Percentiles rank a stretch among this genome's conserved stretches.
Conservation (phyloP, 1,139 yeast genomes). For the Hemisphaericaspora subhashii region DNA sequence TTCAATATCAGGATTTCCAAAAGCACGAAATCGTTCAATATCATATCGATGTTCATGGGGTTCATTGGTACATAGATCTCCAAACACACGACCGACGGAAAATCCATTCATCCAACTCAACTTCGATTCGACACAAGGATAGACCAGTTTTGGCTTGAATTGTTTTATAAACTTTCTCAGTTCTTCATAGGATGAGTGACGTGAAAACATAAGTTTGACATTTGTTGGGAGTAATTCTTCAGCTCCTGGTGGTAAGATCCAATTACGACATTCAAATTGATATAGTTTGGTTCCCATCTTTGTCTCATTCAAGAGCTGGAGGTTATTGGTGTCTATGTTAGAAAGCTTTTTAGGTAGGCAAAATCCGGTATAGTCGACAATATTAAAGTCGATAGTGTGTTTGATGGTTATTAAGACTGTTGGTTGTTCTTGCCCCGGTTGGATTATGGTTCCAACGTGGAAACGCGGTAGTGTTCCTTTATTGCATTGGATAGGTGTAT, state of each 20-base stretch:
- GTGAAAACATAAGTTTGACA: constrained; percentile 44
- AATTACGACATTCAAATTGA: constrained; percentile 22
- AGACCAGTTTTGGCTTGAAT: constrained; percentile 46
- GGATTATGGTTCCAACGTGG: constrained; percentile 9
- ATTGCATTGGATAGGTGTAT: constrained; percentile 1
- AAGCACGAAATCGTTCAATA: constrained; percentile 17
- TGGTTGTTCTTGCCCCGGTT: constrained; percentile 2
- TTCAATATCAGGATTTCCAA: constrained; percentile 22
- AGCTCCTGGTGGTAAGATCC: constrained; percentile 30
- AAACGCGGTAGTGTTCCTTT: constrained; percentile 7
- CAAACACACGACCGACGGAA: constrained; percentile 45
- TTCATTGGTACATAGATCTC: constrained; percentile 30
- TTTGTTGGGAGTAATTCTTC: constrained; percentile 39
- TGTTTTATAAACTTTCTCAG: constrained; percentile 34
- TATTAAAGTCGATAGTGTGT: constrained; percentile 44
- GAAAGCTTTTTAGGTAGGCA: constrained; percentile 26
- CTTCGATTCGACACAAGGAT: constrained; percentile 42
- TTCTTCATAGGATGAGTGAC: constrained; percentile 58
- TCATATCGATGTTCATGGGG: constrained; percentile 31
- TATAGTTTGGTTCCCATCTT: constrained; percentile 25
- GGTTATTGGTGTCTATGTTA: constrained; percentile 17
- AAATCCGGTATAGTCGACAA: constrained; percentile 32
- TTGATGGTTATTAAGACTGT: constrained; percentile 20
- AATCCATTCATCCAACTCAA: constrained; percentile 43
- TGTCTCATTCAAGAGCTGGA: constrained; percentile 21